Evolutionary conservation across 1,284 basidiomycete species (phyloP).

Genomic region (Leucoagaricus sp.): DNA sequence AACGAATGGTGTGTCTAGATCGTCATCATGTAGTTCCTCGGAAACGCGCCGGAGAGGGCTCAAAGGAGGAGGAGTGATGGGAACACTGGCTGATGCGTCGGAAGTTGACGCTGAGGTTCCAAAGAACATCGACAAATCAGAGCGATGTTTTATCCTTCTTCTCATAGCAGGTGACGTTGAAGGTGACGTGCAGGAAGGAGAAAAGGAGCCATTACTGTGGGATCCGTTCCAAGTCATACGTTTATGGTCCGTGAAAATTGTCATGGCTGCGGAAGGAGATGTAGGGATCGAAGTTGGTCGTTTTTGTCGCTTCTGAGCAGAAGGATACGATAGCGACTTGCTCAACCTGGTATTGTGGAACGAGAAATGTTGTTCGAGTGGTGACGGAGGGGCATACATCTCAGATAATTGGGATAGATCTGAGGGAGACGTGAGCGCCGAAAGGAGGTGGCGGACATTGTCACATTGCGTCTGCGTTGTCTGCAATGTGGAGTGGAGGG

Average conservation of each 20-base stretch:
- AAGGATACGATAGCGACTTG: constrained; percentile 45
- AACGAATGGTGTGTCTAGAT: not conserved
- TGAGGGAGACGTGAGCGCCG: constrained; percentile 67
- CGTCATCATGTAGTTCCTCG: constrained; percentile 33
- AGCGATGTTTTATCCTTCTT: constrained; percentile 52
- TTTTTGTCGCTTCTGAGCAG: constrained; percentile 24
- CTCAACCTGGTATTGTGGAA: constrained; percentile 17
- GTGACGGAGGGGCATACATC: constrained; percentile 82
- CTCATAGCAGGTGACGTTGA: constrained; percentile 42
- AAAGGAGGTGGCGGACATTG: constrained; percentile 73
- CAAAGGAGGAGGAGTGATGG: constrained; percentile 42
- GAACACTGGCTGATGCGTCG: constrained; percentile 42
- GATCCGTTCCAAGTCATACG: constrained; percentile 73
- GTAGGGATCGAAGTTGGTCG: constrained; percentile 21
- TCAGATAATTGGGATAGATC: constrained; percentile 74
- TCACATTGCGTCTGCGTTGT: constrained; percentile 78
- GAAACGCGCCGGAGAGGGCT: constrained; percentile 37
- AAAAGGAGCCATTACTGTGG: not conserved
- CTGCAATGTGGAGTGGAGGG: constrained; percentile 69
- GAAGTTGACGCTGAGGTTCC: constrained; percentile 20
- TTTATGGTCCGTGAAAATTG: constrained; percentile 41
- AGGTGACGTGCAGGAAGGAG: constrained; percentile 50
- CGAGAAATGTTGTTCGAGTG: constrained; percentile 42
- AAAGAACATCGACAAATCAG: constrained; percentile 52
- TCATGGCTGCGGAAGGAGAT: constrained; percentile 15